These are phyloP conservation scores for Sistotremastrum niveocremeum DNA, from an alignment of 768 basidiomycete species.

Conservation along the genomic window DNA sequence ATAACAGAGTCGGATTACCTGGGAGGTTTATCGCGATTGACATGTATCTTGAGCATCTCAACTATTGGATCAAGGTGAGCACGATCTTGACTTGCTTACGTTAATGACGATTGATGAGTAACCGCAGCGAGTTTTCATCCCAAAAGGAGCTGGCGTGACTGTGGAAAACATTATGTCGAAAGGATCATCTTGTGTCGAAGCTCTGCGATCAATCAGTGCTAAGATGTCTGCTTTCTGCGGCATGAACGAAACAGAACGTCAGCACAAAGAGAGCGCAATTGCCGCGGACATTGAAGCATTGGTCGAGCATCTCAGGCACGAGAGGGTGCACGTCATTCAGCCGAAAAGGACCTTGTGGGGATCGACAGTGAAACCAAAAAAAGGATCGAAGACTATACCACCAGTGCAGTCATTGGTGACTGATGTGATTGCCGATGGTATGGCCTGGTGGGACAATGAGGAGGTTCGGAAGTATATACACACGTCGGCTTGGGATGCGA, in stretches of 20 bases:
- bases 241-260: constrained; percentile 9
- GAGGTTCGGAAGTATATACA: constrained; percentile 14
- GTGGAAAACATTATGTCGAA: constrained; percentile 15
- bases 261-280: constrained; percentile 12
- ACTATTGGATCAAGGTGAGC: constrained; percentile 17
- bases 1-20: constrained; percentile 14
- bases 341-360: constrained; percentile 6
- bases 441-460: constrained; percentile 8
- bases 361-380: constrained; percentile 6
- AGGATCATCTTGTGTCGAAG: constrained; percentile 20
- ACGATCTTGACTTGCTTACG: not conserved
- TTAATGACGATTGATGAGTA: not conserved
- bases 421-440: constrained; percentile 9
- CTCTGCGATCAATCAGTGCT: constrained; percentile 13
- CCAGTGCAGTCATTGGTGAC: constrained; percentile 8
- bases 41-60: constrained; percentile 19
- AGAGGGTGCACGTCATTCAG: constrained; percentile 4
- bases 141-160: constrained; percentile 14
- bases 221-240: constrained; percentile 12
- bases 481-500: too few species aligned
- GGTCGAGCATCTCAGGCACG: constrained; percentile 10
- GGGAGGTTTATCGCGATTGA: constrained; percentile 17
- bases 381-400: not conserved
- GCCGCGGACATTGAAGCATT: constrained; percentile 12
- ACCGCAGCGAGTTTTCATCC: constrained; percentile 13